A percentile compares a stretch with the other conserved stretches of the same genome.
phyloP scores from a whole-genome alignment of 1,284 basidiomycete genomes.

The Ceratobasidium sp. region DNA sequence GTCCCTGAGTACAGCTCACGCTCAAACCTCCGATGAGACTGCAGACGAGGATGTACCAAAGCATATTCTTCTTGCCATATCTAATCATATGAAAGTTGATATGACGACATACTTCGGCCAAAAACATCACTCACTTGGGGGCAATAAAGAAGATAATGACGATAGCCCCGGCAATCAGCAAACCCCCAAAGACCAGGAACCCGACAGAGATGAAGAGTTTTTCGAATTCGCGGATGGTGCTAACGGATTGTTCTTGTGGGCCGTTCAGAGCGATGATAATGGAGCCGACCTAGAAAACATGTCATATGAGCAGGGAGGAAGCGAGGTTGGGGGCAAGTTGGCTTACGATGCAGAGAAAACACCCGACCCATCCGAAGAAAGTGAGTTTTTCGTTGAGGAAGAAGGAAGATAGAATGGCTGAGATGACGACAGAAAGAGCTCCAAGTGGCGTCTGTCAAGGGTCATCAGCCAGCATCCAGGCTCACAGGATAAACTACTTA shows the following conservation, averaged over 20 bases:
- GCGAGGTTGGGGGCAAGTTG: not conserved
- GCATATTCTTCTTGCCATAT: conserved; percentile 93
- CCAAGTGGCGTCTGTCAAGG: conserved; percentile 83
- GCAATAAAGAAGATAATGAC: conserved; percentile 84
- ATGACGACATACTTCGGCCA: conserved; percentile 4
- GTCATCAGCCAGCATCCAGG: conserved; percentile 54
- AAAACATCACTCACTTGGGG: conserved; percentile 67
- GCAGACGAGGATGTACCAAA: conserved; percentile 95
- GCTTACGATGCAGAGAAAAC: conserved; percentile 84
- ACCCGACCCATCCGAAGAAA: conserved; percentile 95
- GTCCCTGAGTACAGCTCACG: conserved; percentile 94
- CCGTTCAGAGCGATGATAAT: conserved; percentile 79
- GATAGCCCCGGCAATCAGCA: conserved; percentile 73
- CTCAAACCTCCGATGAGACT: conserved; percentile 97
- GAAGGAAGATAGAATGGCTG: conserved; percentile 91
- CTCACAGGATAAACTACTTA: conserved; percentile 60
- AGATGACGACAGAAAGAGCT: conserved; percentile 95
- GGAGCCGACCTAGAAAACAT: conserved; percentile 74
- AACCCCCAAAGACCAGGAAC: conserved; percentile 82
- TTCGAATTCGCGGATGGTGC: conserved; percentile 75
- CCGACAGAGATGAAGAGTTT: conserved; percentile 87
- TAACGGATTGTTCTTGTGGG: conserved; percentile 64
- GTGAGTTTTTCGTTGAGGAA: conserved; percentile 93
- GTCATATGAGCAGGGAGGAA: too few relatives aligned
- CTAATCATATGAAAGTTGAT: conserved; percentile 57